Evolutionary conservation across 371 early-diverging fungal genomes (phyloP), one percentile per base, ranked within the genome.

Genomic region (Sanchytrium tribonematis): DNA sequence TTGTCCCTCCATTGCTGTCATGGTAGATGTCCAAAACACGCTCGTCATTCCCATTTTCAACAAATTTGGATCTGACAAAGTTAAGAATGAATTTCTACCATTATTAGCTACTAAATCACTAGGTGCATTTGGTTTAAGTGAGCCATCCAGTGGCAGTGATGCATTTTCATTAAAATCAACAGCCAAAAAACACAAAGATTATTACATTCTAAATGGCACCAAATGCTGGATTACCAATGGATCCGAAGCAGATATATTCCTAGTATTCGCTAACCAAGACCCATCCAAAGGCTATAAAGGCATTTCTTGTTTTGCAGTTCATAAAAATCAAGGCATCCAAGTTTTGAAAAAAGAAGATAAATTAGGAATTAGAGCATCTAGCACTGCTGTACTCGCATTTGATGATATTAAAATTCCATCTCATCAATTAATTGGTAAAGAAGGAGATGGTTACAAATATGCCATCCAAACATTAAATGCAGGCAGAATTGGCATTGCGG

Each of bases 1-100:
- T 97, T 30, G 97, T 78, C 91, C 96, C 22, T 86, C 91, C 29
- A 83, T 96, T 72, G 82, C 84, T 75, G 94, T 91, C 17, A 73
- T 87, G 69, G 91, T 93, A 77, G 97, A 97, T 79, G 95, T 97
- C 69, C 97, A 97, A 81, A 96, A 95, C 80, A 95, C 95, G 0
- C 81, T 96, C 30, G 95, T 96, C 73, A 88, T 89, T 79, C 94
- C 95, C n/a, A 76, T 95, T 71, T 86, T 97, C 78, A 82, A 85
- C 74, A 85, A 88, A 71, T 88, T 91, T 74, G 97, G 78, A 32
- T 83, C 77, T 66, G 77, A 82, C 28, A 82, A 83, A 5, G 77
- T 89, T 72, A 84, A 93, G 81, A 74, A 84, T 69, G 88, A 86
- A 73, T 94, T 85, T 79, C 80, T 95, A 69, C 82, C 95, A 28